Evolutionary conservation across 106 monocot species (phyloP).

Genomic region (Allium sativum): DNA sequence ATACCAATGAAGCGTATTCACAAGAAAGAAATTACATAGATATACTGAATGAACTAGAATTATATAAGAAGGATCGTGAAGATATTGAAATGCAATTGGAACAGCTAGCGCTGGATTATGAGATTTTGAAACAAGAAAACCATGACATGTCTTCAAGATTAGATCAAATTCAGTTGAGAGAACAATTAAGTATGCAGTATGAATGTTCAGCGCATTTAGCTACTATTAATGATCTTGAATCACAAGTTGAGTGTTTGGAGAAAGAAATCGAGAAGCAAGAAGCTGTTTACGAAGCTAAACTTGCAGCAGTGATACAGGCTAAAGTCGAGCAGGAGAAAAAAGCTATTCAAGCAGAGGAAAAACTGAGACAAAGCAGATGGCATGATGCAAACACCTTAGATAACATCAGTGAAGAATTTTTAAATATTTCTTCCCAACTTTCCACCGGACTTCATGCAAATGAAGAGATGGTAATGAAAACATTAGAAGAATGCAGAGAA

Average conservation of each 20-base stretch:
- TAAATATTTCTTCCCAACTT: conserved; percentile 44
- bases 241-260: conserved; percentile 66
- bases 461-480: conserved; percentile 49
- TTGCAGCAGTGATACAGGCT: conserved; percentile 23
- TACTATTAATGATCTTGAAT: conserved; percentile 81
- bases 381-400: conserved; percentile 48
- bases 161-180: conserved; percentile 75
- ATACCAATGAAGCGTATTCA: conserved; percentile 16
- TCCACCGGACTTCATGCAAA: conserved; percentile 53
- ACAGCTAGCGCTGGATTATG: conserved; percentile 93
- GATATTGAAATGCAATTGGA: conserved; percentile 96
- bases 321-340: conserved; percentile 81
- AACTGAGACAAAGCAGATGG: conserved; percentile 44
- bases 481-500: conserved; percentile 48
- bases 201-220: conserved; percentile 88
- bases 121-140: conserved; percentile 96
- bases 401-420: conserved; percentile 59
- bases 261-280: conserved; percentile 57
- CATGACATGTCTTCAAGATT: conserved; percentile 66
- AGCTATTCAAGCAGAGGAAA: conserved; percentile 68
- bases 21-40: conserved; percentile 49
- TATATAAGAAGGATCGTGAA: conserved; percentile 87
- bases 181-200: conserved; percentile 87
- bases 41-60: conserved; percentile 59
- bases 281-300: conserved; percentile 54